Evolutionary conservation across 805 yeast genomes (phyloP).

Genomic region (Metschnikowia lochheadii): DNA sequence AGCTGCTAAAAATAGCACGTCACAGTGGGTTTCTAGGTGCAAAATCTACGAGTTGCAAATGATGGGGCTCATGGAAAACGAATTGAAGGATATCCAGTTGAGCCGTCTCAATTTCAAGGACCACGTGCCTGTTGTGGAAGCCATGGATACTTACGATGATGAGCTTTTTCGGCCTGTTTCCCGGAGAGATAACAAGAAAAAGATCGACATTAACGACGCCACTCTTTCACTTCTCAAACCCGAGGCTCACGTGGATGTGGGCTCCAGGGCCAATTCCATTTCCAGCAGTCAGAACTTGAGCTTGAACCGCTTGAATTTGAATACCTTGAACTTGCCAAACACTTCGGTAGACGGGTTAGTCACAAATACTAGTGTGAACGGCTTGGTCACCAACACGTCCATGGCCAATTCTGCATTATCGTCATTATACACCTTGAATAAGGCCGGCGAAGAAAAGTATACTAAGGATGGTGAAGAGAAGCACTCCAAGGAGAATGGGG

Average conservation of each 20-base stretch:
- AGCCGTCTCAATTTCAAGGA: conserved; percentile 46
- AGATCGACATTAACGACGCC: conserved; percentile 12
- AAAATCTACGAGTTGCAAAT: conserved; percentile 92
- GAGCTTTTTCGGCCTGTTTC: conserved; percentile 43
- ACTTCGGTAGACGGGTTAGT: neutral
- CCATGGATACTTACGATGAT: conserved; percentile 67
- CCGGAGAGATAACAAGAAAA: conserved; percentile 1
- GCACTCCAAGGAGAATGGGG: neutral
- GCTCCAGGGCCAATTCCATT: neutral
- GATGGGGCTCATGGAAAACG: conserved; percentile 98
- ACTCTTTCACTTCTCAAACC: conserved; percentile 28
- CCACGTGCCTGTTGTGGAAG: conserved; percentile 45
- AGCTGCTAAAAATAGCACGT: conserved; percentile 41
- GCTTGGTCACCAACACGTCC: conserved; percentile 31
- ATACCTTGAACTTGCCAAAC: neutral
- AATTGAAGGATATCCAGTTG: conserved; percentile 64
- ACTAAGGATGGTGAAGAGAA: neutral
- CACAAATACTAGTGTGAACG: conserved; percentile 33
- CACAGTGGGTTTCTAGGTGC: conserved; percentile 89
- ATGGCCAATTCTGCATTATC: conserved; percentile 35
- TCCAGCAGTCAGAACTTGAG: neutral
- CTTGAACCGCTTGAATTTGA: neutral
- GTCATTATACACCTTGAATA: conserved; percentile 35
- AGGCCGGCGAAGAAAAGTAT: conserved; percentile 13
- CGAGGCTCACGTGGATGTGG: too few species aligned